These are phyloP conservation scores for Chytriomyces hyalinus DNA, from an alignment of 192 early-diverging fungal species.

Conservation along the genomic window DNA sequence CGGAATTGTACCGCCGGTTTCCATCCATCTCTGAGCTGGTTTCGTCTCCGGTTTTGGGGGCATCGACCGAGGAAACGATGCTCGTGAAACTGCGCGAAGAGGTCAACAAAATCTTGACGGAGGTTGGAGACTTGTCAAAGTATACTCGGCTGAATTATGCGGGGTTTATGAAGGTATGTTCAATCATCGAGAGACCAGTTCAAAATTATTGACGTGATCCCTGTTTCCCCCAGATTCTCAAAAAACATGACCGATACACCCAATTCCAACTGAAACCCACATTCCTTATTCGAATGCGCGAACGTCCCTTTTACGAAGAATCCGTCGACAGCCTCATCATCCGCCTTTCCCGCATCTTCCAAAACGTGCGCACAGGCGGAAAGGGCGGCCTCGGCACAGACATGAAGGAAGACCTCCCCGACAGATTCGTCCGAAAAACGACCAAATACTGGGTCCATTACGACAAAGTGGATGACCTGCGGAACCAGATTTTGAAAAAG, in stretches of 20 bases:
- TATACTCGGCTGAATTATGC: constrained; percentile 58
- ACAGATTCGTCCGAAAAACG: constrained; percentile 80
- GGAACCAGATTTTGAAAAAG: constrained; percentile 33
- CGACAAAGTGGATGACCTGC: constrained; percentile 36
- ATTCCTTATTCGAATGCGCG: constrained; percentile 62
- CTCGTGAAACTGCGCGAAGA: constrained; percentile 41
- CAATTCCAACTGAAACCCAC: constrained; percentile 74
- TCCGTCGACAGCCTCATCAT: constrained; percentile 84
- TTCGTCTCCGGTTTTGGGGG: constrained; percentile 14
- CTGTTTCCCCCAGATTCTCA: constrained; percentile 69
- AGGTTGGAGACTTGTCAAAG: constrained; percentile 56
- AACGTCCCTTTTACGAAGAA: constrained; percentile 77
- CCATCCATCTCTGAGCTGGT: constrained; percentile 29
- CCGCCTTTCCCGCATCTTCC: constrained; percentile 65
- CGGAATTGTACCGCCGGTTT: constrained; percentile 30
- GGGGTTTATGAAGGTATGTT: constrained; percentile 50
- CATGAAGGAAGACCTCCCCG: constrained; percentile 45
- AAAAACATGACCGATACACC: constrained; percentile 99
- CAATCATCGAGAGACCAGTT: background rate
- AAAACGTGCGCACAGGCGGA: constrained; percentile 52
- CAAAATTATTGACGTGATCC: background rate
- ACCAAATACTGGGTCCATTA: constrained; percentile 96
- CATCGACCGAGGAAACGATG: constrained; percentile 13
- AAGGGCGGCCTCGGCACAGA: constrained; percentile 26
- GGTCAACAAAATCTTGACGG: constrained; percentile 46